Percentiles rank a stretch among this genome's conserved stretches.
Conservation (phyloP, 495 filamentous ascomycete genomes). For the Penicillium cinerascens region DNA sequence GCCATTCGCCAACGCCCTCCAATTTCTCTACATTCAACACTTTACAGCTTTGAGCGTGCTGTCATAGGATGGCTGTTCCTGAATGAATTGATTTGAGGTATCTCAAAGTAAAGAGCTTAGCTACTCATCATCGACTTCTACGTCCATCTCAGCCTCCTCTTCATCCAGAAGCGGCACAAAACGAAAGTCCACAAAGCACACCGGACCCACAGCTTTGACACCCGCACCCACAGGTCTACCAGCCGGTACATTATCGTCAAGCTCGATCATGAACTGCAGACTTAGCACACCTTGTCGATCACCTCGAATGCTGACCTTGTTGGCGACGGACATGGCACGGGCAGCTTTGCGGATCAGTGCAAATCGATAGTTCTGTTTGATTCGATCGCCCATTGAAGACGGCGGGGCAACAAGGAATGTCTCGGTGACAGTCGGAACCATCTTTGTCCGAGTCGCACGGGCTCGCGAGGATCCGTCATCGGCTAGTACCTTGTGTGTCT, state of each 20-base stretch:
- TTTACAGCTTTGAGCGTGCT: background rate
- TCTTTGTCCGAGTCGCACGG: slow-evolving; percentile 45
- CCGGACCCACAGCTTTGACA: slow-evolving; percentile 23
- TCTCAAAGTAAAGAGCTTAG: background rate
- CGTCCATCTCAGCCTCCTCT: slow-evolving; percentile 51
- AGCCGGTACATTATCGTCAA: slow-evolving; percentile 41
- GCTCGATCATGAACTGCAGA: slow-evolving; percentile 94
- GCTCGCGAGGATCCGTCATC: slow-evolving; percentile 37
- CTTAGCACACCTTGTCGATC: slow-evolving; percentile 88
- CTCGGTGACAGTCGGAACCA: slow-evolving; percentile 45
- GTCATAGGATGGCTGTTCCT: background rate
- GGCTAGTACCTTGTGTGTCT: slow-evolving; percentile 26
- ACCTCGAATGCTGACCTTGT: slow-evolving; percentile 85
- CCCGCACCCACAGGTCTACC: slow-evolving; percentile 24
- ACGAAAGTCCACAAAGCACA: slow-evolving; percentile 75
- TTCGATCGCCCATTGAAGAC: slow-evolving; percentile 36
- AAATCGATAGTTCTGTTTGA: slow-evolving; percentile 67
- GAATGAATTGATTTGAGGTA: background rate
- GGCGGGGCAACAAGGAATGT: slow-evolving; percentile 49
- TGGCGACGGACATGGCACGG: slow-evolving; percentile 85
- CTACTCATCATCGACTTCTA: slow-evolving; percentile 12
- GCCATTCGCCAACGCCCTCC: background rate
- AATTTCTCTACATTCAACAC: background rate
- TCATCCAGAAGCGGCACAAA: slow-evolving; percentile 68
- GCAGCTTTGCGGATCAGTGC: slow-evolving; percentile 74